Evolutionary conservation across 306 rosid genomes (phyloP), one percentile per base, ranked within the genome.

Genomic region (Dryas drummondii): DNA sequence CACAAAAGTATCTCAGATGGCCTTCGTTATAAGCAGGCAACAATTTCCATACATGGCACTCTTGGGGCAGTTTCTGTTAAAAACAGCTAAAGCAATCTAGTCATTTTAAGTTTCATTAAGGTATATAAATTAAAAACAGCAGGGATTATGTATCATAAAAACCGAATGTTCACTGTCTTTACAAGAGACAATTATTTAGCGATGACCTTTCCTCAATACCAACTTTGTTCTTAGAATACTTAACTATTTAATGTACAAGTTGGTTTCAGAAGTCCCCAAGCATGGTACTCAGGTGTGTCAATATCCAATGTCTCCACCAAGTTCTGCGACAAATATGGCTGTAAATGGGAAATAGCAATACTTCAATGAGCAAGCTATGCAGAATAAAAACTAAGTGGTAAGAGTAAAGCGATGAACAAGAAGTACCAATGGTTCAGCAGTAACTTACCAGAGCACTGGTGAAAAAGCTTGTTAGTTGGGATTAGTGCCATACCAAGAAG

Each of bases 401-500:
- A 16, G 12, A 61, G 60, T 22, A 61, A 61, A 73, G 66, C 60
- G 13, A 78, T 32, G 54, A 60, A 48, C 54, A 62, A 69, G 52
- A 62, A 69, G 52, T 70, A 75, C 62, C 41, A 0, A 60, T 4
- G 40, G 62, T 58, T 15, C 61, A 55, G 74, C 64, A 55, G 68
- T 60, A 9, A 57, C 56, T 44, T 53, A 73, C 49, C 42, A 15
- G 68, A 53, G 10, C 53, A 58, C 61, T 70, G 44, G 76, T 53
- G 32, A 54, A 49, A 16, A 41, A 65, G 59, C 4, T 63, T 40
- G 68, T 55, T 22, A 19, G 4, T 60, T 69, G 70, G 55, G 62
- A 49, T 63, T 13, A 46, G 57, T 56, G 19, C 52, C 72, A 70
- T 67, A n/a, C 45, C 63, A 78, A 74, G 75, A 71, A 56, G 65